Evolutionary conservation across 176 grass and related monocot species (phyloP), one percentile per base, ranked within the genome.

Genomic region (Carex cristatella): DNA sequence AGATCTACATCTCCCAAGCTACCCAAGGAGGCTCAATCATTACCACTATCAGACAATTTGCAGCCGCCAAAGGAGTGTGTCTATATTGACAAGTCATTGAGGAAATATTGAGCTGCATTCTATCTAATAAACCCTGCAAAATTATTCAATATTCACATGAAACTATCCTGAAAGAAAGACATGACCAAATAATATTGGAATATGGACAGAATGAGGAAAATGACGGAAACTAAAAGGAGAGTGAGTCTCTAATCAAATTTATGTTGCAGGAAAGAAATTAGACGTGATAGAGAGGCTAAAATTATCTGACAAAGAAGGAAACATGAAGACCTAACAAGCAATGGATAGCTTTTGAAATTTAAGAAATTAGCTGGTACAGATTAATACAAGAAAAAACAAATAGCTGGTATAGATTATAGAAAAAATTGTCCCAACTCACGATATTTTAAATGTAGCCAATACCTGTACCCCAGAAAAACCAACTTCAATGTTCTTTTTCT

Each of bases 101-200:
- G 61, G 27, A 64, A 55, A 83, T 53, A 55, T 65, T 68, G 81
- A 67, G 63, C 61, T 48, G 64, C 63, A 33, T 33, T 83, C 13
- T 53, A 67, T 83, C 42, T 83, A 67, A 69, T 83, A 35, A 35
- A 83, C 56, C 61, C 79, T 81, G 79, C 79, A 81, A 81, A 61
- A 83, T 67, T 49, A 83, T 83, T 83, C 27, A 55, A 54, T 67
- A 53, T 53, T 68, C 81, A 69, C 23, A 56, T 83, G 81, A 83
- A 83, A 83, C 81, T 46, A 56, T 64, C 65, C 23, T 56, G 81
- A 68, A 69, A 82, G n/a, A n/a, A 82, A 82, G 61, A 62, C 15
- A 19, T 46, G 8, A 82, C 35, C 42, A 79, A 79, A 58, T 42
- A 65, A 63, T 65, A 13, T 30, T 23, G 37, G 32, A 82, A 4